Evolutionary conservation across 192 early-diverging fungal genomes (phyloP).

Genomic region (Backusella psychrophila): DNA sequence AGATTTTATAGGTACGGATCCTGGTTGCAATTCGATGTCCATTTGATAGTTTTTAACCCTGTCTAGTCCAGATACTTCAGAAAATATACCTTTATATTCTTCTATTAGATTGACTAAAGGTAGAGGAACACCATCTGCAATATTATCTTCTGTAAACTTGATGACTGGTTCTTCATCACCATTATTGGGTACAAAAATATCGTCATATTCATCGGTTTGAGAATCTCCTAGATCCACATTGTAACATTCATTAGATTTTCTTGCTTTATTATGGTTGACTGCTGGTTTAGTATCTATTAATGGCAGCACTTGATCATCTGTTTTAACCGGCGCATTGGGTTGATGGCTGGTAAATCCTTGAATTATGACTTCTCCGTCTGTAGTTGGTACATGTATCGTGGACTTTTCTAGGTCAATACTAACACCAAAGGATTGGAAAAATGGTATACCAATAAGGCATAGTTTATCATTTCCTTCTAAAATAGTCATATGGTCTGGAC

Average conservation of each 20-base stretch:
- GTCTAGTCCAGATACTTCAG: not conserved
- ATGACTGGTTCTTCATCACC: not conserved
- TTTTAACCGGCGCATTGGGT: not conserved
- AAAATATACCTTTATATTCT: not conserved
- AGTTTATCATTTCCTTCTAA: not conserved
- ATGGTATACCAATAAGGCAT: not conserved
- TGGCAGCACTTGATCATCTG: not conserved
- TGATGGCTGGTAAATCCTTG: not conserved
- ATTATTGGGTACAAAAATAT: not conserved
- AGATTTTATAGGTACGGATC: too few relatives aligned
- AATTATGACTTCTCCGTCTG: not conserved
- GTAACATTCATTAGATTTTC: not conserved
- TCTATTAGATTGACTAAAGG: not conserved
- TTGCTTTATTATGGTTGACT: too few relatives aligned
- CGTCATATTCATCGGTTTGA: not conserved
- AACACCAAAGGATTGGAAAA: not conserved
- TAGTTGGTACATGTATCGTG: not conserved
- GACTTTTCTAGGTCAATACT: not conserved
- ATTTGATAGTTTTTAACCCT: not conserved
- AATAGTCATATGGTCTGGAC: not conserved
- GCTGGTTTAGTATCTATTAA: not conserved
- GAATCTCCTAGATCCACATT: not conserved
- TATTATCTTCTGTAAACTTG: not conserved
- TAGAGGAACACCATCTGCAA: not conserved
- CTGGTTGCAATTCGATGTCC: too few relatives aligned